Base-by-base conservation (phyloP, 257 asterid genomes). In the Solanum phureja region DNA sequence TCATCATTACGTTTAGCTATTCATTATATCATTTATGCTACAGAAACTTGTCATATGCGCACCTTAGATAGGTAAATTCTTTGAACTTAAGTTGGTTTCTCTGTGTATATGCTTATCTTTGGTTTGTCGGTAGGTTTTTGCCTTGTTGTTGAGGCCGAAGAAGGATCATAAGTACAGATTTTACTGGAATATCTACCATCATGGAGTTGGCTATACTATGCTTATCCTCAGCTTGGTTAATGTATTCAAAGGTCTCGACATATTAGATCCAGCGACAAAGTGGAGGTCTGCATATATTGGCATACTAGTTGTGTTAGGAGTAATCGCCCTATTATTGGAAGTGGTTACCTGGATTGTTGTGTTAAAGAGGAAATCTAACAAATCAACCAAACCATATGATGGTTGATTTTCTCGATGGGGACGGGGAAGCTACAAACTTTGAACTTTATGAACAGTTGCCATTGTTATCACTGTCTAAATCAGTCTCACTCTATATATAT, bases 181-280 rank as follows among this genome's bases (percentile, higher is more conserved):
- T 38, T 95, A 95, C 91, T 97, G 98, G 99, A 97, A 95, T 64
- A 90, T 93, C 87, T 95, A 95, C 94, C 99, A 95, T 86, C 96
- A 95, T 9, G 91, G 91, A 21, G 11, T 93, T 16, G 99, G 99
- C 33, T 97, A 94, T 37, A 31, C 91, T 13, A 90, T 97, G 66
- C 76, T 94, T 44, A 62, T 91, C 16, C 95, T 97, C 58, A 94
- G 95, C 91, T 89, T 95, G 90, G 34, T 95, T 87, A 97, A 97
- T 19, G 93, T 97, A 86, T 97, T 96, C 94, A 92, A 91, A 91
- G 99, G 99, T 7, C 84, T 97, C 3, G 71, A 66, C 88, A 97
- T 97, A 68, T 83, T 96, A 76, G 93, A 89, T 58, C 99, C 99
- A 0, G 93, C 75, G 3, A 86, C 90, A 85, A 94, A 91, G 89